phyloP scores from a whole-genome alignment of 1,284 basidiomycete genomes.

The Ganoderma multipileum region DNA sequence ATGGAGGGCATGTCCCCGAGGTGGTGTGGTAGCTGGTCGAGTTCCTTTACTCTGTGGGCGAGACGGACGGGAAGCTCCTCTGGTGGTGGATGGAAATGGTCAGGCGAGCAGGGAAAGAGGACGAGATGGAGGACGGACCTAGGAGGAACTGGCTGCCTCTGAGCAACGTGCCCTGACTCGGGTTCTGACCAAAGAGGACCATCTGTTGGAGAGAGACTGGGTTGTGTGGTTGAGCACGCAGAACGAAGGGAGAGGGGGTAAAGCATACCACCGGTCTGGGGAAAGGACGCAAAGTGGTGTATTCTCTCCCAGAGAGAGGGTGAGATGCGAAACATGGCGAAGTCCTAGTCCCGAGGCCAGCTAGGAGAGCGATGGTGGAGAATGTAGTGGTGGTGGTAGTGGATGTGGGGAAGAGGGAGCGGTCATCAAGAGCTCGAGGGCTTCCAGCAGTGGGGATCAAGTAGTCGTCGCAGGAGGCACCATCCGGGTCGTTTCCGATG shows the following conservation, averaged over 20 bases:
- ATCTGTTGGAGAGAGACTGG: constrained; percentile 93
- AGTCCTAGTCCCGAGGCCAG: not conserved
- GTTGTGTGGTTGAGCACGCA: constrained; percentile 6
- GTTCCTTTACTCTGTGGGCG: constrained; percentile 95
- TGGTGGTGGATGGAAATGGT: constrained; percentile 44
- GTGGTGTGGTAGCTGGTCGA: constrained; percentile 94
- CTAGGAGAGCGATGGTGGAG: not conserved
- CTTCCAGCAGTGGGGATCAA: not conserved
- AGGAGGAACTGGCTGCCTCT: constrained; percentile 86
- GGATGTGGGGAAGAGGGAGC: not conserved
- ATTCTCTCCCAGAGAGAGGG: constrained; percentile 91
- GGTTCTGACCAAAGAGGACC: constrained; percentile 89
- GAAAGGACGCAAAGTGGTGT: constrained; percentile 93
- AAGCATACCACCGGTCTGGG: constrained; percentile 84
- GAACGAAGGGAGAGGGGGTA: not conserved
- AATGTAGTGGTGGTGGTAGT: no score
- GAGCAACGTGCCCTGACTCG: constrained; percentile 86
- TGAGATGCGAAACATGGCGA: constrained; percentile 68
- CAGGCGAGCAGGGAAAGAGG: not conserved
- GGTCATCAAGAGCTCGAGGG: constrained; percentile 4
- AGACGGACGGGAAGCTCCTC: constrained; percentile 95
- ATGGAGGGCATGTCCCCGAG: constrained; percentile 94
- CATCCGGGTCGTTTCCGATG: constrained; percentile 21
- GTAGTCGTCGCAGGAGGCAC: not conserved
- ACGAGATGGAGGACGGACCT: constrained; percentile 49